Conservation (phyloP, 1,139 yeast species). For the Chernovozyma aurita region DNA sequence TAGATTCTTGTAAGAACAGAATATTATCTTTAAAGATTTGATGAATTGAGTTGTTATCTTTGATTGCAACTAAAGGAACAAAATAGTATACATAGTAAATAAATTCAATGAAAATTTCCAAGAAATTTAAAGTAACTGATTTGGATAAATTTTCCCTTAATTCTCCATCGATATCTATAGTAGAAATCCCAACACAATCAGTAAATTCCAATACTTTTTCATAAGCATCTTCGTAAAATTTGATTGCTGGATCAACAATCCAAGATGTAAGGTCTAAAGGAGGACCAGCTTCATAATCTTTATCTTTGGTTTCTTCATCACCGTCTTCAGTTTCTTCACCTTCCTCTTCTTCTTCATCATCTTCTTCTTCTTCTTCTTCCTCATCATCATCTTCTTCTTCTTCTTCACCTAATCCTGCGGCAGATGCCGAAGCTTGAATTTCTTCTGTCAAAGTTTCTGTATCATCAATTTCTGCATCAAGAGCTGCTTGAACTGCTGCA, state of each 20-base stretch:
- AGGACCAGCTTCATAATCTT: slow-evolving; percentile 34
- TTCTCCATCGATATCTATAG: slow-evolving; percentile 38
- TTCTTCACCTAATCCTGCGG: slow-evolving; percentile 12
- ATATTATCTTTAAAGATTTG: slow-evolving; percentile 33
- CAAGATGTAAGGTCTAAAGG: slow-evolving; percentile 39
- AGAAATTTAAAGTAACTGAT: slow-evolving; percentile 42
- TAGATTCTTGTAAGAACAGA: slow-evolving; percentile 22
- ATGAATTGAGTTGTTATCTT: slow-evolving; percentile 35
- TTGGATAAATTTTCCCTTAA: slow-evolving; percentile 48
- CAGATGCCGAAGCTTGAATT: slow-evolving; percentile 4
- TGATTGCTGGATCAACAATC: slow-evolving; percentile 36
- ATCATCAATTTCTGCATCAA: slow-evolving; percentile 11
- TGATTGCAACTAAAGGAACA: slow-evolving; percentile 36
- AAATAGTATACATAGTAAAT: slow-evolving; percentile 30
- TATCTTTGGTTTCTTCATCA: slow-evolving; percentile 25
- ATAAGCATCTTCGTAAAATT: slow-evolving; percentile 23
- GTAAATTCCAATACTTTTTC: slow-evolving; percentile 31
- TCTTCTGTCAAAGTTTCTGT: slow-evolving; percentile 7
- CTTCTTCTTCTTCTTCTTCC: slow-evolving; percentile 21
- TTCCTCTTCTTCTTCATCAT: slow-evolving; percentile 18
- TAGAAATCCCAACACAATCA: slow-evolving; percentile 37
- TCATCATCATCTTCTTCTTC: slow-evolving; percentile 11
- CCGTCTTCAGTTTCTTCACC: slow-evolving; percentile 20
- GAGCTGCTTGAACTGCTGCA: slow-evolving; percentile 20
- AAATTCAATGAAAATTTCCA: slow-evolving; percentile 38